Evolutionary conservation across 1,284 basidiomycete species (phyloP), one percentile per base, ranked within the genome.

Genomic region (Naganishia liquefaciens): DNA sequence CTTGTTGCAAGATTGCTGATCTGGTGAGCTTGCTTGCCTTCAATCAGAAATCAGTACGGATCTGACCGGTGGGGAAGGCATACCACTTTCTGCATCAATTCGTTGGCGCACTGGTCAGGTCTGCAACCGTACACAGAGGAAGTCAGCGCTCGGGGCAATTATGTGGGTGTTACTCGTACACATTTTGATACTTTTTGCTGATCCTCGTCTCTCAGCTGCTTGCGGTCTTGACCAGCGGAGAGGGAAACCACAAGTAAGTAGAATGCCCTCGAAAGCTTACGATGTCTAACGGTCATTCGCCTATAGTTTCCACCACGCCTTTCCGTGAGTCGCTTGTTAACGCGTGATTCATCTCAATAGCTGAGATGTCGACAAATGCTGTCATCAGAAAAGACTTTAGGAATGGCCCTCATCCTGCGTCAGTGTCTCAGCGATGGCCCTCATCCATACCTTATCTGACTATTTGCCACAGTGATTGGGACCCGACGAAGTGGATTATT

Each of bases 401-500:
- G 1, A 76, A 75, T 52, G 75, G 74, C 15, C 75, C 74, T 23
- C 72, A 75, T 52, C 71, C 69, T 19, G 73, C 69, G 70, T 73
- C 64, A 69, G 72, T 52, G 19, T 15, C 13, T 7, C 33, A 7
- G 9, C 6, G 33, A 37, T 3, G 39, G 10, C 5, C 13, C 21
- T 55, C 13, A n/a, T 17, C 15, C 21, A 30, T 44, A 28, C 42
- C 54, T 7, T 30, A 33, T 33, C 49, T 21, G 42, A 63, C 86
- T 27, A 17, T 19, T 53, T 27, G 46, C 19, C 54, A 64, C 3
- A 74, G 81, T 40, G 87, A 88, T 69, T 91, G 88, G 88, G 89
- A 91, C 76, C 88, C 89, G 0, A 87, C 87, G 2, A 90, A 90
- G 76, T 90, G 88, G 88, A 83, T 87, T 44, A 90, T 90, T 54